Percentiles rank a stretch among this genome's conserved stretches.
These are phyloP conservation scores for Globisporangium canariense DNA, from an alignment of 352 stramenopile genomes.

Conservation along the genomic window DNA sequence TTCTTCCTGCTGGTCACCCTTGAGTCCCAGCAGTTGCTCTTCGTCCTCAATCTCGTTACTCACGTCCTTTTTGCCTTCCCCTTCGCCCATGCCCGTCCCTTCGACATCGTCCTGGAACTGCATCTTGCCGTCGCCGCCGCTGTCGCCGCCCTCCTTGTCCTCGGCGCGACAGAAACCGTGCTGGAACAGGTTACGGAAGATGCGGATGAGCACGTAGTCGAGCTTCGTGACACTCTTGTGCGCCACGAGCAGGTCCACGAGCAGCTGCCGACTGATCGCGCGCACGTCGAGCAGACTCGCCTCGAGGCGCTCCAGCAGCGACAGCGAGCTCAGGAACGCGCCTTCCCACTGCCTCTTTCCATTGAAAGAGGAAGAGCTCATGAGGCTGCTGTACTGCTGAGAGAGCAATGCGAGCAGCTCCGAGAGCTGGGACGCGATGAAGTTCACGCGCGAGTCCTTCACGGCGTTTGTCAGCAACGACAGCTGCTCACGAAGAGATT, in stretches of 20 bases:
- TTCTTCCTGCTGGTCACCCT: slow-evolving; percentile 90
- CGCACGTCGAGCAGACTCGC: slow-evolving; percentile 60
- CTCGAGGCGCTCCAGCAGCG: slow-evolving; percentile 57
- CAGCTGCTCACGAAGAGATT: slow-evolving; percentile 50
- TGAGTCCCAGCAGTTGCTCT: slow-evolving; percentile 98
- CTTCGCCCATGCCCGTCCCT: slow-evolving; percentile 99
- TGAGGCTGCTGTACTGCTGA: slow-evolving; percentile 42
- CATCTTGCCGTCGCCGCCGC: slow-evolving; percentile 85
- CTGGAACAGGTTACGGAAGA: slow-evolving; percentile 96
- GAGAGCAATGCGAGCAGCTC: slow-evolving; percentile 44
- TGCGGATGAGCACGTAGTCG: slow-evolving; percentile 92
- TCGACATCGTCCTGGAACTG: slow-evolving; percentile 98
- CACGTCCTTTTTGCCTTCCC: slow-evolving; percentile 98
- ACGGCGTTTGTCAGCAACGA: slow-evolving; percentile 39
- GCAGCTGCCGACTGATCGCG: slow-evolving; percentile 74
- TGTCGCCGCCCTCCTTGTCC: slow-evolving; percentile 87
- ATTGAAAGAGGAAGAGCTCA: slow-evolving; percentile 17
- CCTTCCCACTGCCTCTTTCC: slow-evolving; percentile 21
- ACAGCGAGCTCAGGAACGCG: slow-evolving; percentile 42
- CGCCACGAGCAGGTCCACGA: slow-evolving; percentile 73
- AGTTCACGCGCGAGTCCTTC: slow-evolving; percentile 73
- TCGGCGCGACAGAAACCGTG: slow-evolving; percentile 94
- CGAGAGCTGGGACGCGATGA: slow-evolving; percentile 58
- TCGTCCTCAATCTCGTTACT: slow-evolving; percentile 99
- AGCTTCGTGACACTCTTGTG: slow-evolving; percentile 94